Base-by-base conservation (phyloP, 441 rosid species). In the Manihot esculenta region DNA sequence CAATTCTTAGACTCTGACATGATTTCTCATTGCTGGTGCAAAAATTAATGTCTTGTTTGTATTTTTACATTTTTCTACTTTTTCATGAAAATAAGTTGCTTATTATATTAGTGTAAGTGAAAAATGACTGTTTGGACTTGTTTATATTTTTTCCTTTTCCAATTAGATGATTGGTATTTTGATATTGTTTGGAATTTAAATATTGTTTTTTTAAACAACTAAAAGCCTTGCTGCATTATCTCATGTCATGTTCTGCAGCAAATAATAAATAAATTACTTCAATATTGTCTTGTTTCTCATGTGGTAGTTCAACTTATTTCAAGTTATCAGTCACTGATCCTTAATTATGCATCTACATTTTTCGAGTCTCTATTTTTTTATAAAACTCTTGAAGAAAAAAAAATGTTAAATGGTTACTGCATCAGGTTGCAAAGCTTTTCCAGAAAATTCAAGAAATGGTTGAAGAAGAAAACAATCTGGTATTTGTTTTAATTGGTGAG, bases 391-490 rank as follows among this genome's bases (percentile, higher is more conserved):
- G n/a, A n/a, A n/a, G 3, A 35, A 35, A 33, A 42, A 45, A 42
- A 15, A 61, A 18, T 2, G 23, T 33, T 48, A 35, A 42, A 42
- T 41, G 58, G 47, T 64, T 61, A 10, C 48, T 50, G 30, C 41
- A 54, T 72, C 74, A 94, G 97, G 99, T 94, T 57, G 96, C 99
- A 62, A 89, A 87, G 87, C 98, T 94, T 77, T 94, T 94, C 81
- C 93, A 89, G 66, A 94, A 94, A 78, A 94, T 94, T 78, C 99
- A 94, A 86, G 99, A 94, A 80, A 92, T 94, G 99, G 91, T 89
- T 64, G 98, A 94, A 86, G 99, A 94, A 87, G 97, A 95, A 77
- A 88, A 82, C 88, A 92, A 84, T 84, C 88, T 95, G 81, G 94
- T 95, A 81, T 91, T 92, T 89, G 98, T 95, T 83, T 82, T 95